These are phyloP conservation scores for Trichosporon sp. DNA, from an alignment of 1,284 basidiomycete species.

Conservation along the genomic window DNA sequence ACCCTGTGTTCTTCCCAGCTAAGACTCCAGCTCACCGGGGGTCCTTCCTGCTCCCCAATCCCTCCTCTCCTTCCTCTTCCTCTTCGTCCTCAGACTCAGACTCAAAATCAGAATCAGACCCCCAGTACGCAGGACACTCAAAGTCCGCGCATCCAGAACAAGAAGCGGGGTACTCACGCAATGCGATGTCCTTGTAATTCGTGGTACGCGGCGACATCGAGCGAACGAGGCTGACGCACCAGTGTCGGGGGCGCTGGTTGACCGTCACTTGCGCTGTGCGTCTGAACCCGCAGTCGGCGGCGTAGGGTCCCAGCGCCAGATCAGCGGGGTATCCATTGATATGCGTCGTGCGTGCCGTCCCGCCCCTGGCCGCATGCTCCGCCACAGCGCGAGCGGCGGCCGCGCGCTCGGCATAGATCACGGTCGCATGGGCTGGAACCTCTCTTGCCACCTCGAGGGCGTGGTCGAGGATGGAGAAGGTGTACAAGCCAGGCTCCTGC, in stretches of 20 bases:
- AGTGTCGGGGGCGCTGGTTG: constrained; percentile 10
- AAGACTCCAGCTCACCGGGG: constrained; percentile 2
- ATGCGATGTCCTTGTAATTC: neutral
- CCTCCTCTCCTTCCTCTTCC: neutral
- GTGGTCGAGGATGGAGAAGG: neutral
- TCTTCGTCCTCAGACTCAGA: neutral
- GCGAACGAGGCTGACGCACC: constrained; percentile 7
- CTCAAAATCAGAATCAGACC: neutral
- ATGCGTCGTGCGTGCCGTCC: neutral
- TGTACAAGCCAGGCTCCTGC: neutral
- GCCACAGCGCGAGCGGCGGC: neutral
- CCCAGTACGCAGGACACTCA: neutral
- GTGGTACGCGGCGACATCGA: neutral
- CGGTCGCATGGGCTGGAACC: constrained; percentile 1
- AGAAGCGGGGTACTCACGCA: neutral
- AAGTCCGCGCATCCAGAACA: neutral
- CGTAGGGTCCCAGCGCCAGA: neutral
- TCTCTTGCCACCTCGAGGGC: neutral
- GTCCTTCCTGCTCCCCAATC: neutral
- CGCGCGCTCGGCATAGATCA: constrained; percentile 14
- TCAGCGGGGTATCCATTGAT: constrained; percentile 11
- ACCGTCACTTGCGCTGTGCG: neutral
- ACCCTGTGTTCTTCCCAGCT: neutral
- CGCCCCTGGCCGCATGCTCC: neutral
- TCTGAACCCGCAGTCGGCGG: neutral